A percentile compares a stretch with the other conserved stretches of the same genome.
Conservation (phyloP, 176 grass and related monocot genomes). For the Melocanna baccifera region DNA sequence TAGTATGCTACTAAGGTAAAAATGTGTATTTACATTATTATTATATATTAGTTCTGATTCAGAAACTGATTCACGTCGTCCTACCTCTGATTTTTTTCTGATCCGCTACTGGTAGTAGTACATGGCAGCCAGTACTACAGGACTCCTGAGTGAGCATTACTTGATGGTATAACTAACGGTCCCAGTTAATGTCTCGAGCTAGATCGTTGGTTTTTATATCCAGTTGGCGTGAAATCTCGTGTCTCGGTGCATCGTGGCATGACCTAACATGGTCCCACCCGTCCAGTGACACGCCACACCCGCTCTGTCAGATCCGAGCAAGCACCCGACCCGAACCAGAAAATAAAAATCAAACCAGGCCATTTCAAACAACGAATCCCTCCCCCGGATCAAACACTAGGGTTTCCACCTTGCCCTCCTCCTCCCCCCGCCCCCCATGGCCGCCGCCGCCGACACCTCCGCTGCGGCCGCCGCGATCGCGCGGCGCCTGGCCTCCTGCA, state of each 20-base stretch:
- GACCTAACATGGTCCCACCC: background rate
- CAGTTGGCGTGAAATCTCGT: background rate
- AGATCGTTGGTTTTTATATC: background rate
- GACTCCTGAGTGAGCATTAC: too few species aligned
- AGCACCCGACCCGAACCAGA: background rate
- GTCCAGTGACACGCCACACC: background rate
- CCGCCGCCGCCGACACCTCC: slow-evolving; percentile 21
- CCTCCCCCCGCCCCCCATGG: slow-evolving; percentile 1
- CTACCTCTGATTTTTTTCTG: too few species aligned
- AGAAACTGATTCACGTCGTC: too few species aligned
- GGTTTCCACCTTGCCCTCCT: slow-evolving; percentile 20
- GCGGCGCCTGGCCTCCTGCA: slow-evolving; percentile 72
- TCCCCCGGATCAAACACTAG: slow-evolving; percentile 36
- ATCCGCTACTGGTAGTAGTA: too few species aligned
- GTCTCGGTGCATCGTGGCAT: background rate
- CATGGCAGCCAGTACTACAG: too few species aligned
- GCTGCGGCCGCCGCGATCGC: slow-evolving; percentile 55
- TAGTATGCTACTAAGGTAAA: too few species aligned
- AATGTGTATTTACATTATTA: too few species aligned
- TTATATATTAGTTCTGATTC: too few species aligned
- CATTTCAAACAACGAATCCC: slow-evolving; percentile 41
- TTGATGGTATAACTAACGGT: too few species aligned
- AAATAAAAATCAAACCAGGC: slow-evolving; percentile 21
- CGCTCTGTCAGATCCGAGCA: background rate
- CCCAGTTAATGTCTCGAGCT: background rate